phyloP scores from a whole-genome alignment of 2,329 filamentous ascomycete species.

The Apiospora aurea region DNA sequence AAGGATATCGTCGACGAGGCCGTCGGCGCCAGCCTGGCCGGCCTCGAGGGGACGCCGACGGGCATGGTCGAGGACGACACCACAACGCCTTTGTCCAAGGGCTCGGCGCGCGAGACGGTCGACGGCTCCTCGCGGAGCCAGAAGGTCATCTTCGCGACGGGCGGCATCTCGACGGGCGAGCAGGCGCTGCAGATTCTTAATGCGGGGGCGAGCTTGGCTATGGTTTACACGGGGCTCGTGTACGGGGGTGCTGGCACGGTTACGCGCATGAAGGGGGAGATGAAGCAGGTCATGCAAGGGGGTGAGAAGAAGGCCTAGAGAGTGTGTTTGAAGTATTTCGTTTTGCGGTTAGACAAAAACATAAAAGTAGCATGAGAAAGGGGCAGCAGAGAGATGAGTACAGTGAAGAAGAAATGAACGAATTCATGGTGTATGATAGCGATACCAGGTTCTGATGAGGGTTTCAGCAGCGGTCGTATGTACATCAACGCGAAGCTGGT shows the following conservation, averaged over 20 bases:
- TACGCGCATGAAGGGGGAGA: slow-evolving; percentile 70
- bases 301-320: slow-evolving; percentile 29
- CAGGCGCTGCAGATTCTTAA: slow-evolving; percentile 84
- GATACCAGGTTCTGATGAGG: slow-evolving; percentile 4
- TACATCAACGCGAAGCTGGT: background rate
- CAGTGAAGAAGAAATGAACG: background rate
- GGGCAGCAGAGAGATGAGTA: background rate
- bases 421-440: slow-evolving; percentile 20
- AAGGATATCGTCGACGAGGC: slow-evolving; percentile 42
- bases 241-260: slow-evolving; percentile 71
- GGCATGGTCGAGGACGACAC: slow-evolving; percentile 37
- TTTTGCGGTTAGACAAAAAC: slow-evolving; percentile 8
- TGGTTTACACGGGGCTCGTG: slow-evolving; percentile 83
- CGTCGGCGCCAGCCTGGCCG: slow-evolving; percentile 43
- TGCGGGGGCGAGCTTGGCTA: slow-evolving; percentile 87
- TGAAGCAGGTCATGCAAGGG: slow-evolving; percentile 51
- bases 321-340: background rate
- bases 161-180: slow-evolving; percentile 87
- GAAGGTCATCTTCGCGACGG: slow-evolving; percentile 92
- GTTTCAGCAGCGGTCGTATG: background rate
- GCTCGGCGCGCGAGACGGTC: slow-evolving; percentile 29
- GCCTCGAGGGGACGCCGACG: slow-evolving; percentile 43
- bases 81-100: slow-evolving; percentile 19
- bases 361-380: background rate
- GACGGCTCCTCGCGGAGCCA: slow-evolving; percentile 38